Evolutionary conservation across 2,329 filamentous ascomycete species (phyloP), one percentile per base, ranked within the genome.

Genomic region (Botrytis pseudocinerea): DNA sequence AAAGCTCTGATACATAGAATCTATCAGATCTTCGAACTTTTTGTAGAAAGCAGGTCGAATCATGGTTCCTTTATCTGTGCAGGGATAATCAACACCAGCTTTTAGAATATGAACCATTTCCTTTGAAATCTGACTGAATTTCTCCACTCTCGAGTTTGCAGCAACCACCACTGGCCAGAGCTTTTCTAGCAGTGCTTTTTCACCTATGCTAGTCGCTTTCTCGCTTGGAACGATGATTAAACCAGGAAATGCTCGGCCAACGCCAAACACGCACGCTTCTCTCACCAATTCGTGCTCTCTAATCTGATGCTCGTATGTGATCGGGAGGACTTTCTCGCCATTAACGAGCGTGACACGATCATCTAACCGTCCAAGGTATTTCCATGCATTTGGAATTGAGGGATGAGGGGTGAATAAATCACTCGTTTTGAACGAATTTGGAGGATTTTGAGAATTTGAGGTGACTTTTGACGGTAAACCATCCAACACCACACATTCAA

Each of bases 221-320:
- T 86, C 83, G 12, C 84, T 83, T 42, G 85, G 84, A 42, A 91
- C 81, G n/a, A 91, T 81, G 14, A 90, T 75, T 12, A 89, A 77
- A 1, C 88, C 89, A 0, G 87, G 87, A 42, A 86, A 82, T 0
- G 84, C 82, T 65, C 83, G 84, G 7, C 85, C 87, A 1, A 85
- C 83, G 0, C 89, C 89, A 75, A 90, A 90, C 0, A 89, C 85
- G 7, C 89, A 82, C 0, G 85, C 86, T 74, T 91, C 89, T n/a
- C 84, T 82, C 0, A 91, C 87, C 0, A 85, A 80, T 12, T 83
- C 81, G 64, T 87, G 82, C 69, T 89, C 84, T 18, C 88, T 82
- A 6, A 91, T 84, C 0, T 83, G 82, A 12, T 86, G 84, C 78
- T 92, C 90, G 10, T 83, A 83, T 0, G 81, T 81, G 1, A 85